Base-by-base conservation (phyloP, 768 basidiomycete genomes). In the Lactarius hatsudake region DNA sequence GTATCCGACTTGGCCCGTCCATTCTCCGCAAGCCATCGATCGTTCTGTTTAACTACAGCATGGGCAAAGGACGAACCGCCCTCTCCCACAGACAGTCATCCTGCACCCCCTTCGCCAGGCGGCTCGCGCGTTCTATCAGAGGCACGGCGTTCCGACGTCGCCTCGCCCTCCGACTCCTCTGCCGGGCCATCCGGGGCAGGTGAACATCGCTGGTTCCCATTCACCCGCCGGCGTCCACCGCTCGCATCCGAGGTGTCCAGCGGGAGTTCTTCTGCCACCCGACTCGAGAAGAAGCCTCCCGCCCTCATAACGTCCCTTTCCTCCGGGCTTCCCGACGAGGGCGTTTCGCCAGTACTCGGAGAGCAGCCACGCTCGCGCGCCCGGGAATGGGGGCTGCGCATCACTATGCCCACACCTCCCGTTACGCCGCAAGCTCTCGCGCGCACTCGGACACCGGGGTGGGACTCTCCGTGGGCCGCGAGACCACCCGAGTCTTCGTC, bases 391-490 rank as follows among this genome's bases (percentile, higher is more conserved):
- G 61, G 70, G 43, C 59, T 76, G 64, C 71, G 76, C 70, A 51
- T 74, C 26, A 73, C 78, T 36, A 71, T 80, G 48, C 79, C 81
- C 4, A 74, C 76, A 12, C 66, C 70, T 30, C 72, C 77, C 17
- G 69, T 72, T 12, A 64, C 72, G 7, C 78, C 82, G 3, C 83
- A 83, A 66, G 86, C 87, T 17, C 71, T 83, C n/a, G 73, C 86
- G 9, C 86, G 87, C 61, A 83, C 78, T 62, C 76, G 75, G 63
- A 87, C 85, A 3, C 84, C 88, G 2, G 87, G 88, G 5, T 87
- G 87, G 86, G 86, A 89, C 65, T 81, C 83, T 17, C 88, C 87
- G 1, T 88, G 87, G 86, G 80, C 83, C n/a, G 79, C 85, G 71
- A 77, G 59, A 77, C 77, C 61, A 79, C 78, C 69, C 26, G 71